Percentiles rank a stretch among this genome's conserved stretches.
Conservation (phyloP, 257 asterid species). For the Solanum corneliomulleri region DNA sequence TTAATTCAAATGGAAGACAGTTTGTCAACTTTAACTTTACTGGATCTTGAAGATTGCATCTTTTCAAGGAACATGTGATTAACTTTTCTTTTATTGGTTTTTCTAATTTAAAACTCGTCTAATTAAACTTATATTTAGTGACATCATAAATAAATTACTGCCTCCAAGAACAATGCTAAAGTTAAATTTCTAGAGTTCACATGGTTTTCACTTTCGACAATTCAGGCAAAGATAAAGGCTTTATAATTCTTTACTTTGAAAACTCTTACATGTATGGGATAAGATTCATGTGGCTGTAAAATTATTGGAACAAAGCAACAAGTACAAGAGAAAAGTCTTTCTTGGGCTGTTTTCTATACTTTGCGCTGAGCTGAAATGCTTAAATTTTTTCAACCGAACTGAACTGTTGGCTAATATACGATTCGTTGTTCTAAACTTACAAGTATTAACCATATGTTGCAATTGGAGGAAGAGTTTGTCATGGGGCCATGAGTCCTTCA, state of each 20-base stretch:
- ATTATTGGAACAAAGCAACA: neutral
- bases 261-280: neutral
- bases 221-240: neutral
- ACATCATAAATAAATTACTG: neutral
- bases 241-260: neutral
- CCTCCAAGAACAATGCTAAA: neutral
- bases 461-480: neutral
- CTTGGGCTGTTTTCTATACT: neutral
- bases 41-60: neutral
- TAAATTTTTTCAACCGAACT: neutral
- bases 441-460: neutral
- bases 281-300: neutral
- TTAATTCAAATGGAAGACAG: neutral
- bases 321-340: neutral
- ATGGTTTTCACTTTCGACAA: neutral
- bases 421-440: neutral
- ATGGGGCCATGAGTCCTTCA: conserved; percentile 14
- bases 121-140: neutral
- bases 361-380: neutral
- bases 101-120: neutral
- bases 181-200: neutral
- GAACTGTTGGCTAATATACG: neutral
- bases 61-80: neutral
- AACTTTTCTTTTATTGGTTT: neutral
- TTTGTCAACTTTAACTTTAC: neutral